These are phyloP conservation scores for Lepiota brunneoincarnata DNA, from an alignment of 768 basidiomycete genomes.

Conservation along the genomic window DNA sequence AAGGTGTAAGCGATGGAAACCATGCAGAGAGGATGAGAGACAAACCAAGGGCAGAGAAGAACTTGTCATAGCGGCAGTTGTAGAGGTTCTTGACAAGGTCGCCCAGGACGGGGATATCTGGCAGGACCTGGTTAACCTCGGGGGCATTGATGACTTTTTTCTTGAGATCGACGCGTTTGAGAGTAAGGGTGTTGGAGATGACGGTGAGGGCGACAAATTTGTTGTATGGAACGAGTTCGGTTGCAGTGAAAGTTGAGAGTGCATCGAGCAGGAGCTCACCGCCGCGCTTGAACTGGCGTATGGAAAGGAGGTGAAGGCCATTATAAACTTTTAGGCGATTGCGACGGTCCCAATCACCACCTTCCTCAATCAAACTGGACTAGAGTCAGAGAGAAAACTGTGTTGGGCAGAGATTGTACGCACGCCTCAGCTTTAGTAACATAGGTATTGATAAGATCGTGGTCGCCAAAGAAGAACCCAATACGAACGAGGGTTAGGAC, in stretches of 20 bases:
- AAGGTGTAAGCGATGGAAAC: constrained; percentile 1
- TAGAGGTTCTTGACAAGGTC: constrained; percentile 86
- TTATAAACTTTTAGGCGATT: constrained; percentile 97
- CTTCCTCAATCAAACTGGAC: constrained; percentile 84
- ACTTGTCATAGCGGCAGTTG: constrained; percentile 92
- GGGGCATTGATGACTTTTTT: constrained; percentile 89
- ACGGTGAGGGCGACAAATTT: constrained; percentile 88
- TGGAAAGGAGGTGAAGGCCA: constrained; percentile 79
- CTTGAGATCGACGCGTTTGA: constrained; percentile 85
- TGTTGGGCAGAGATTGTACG: constrained; percentile 23
- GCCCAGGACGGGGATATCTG: constrained; percentile 78
- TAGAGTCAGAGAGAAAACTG: neutral
- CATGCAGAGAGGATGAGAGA: constrained; percentile 5
- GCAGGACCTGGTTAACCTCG: constrained; percentile 83
- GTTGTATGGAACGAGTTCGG: constrained; percentile 83
- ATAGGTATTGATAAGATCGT: constrained; percentile 63
- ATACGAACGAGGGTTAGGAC: constrained; percentile 85
- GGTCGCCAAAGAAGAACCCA: constrained; percentile 87
- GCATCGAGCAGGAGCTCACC: constrained; percentile 89
- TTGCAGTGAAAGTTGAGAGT: constrained; percentile 91
- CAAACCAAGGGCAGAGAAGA: constrained; percentile 86
- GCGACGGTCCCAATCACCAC: constrained; percentile 97
- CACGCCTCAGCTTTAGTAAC: constrained; percentile 82
- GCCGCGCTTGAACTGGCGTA: constrained; percentile 88
- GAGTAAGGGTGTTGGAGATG: constrained; percentile 70